These are phyloP conservation scores for Pleurotus eryngii DNA, from an alignment of 768 basidiomycete species.

Conservation along the genomic window DNA sequence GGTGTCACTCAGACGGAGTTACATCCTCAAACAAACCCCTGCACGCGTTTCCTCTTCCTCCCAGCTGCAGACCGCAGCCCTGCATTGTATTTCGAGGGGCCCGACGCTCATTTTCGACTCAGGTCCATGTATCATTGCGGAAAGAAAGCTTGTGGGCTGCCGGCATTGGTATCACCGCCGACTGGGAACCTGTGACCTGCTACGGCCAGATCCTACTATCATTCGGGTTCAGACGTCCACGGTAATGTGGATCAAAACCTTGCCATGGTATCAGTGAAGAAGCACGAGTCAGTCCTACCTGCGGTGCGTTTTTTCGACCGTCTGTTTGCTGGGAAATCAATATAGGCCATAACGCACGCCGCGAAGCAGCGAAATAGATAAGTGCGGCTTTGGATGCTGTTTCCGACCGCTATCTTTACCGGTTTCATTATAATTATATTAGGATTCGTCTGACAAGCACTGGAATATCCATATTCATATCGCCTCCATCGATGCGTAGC, in stretches of 20 bases:
- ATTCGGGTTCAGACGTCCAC: neutral
- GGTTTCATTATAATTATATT: neutral
- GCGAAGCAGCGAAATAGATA: neutral
- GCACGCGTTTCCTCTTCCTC: neutral
- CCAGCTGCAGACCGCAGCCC: neutral
- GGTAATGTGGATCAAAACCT: neutral
- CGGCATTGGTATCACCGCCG: slow-evolving; percentile 5
- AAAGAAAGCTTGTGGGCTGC: neutral
- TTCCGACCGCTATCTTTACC: neutral
- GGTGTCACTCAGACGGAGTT: neutral
- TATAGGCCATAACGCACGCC: neutral
- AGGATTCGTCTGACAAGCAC: too few relatives aligned
- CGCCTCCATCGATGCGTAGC: neutral
- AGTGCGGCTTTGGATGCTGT: neutral
- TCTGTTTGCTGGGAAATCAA: neutral
- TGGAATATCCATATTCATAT: slow-evolving; percentile 1
- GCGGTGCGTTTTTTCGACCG: neutral
- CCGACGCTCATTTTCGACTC: neutral
- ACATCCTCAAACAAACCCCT: slow-evolving; percentile 5
- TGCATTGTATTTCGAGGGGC: neutral
- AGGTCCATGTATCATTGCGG: neutral
- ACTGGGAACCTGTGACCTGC: neutral
- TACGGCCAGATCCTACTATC: neutral
- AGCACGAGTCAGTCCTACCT: neutral
- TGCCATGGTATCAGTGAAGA: too few relatives aligned